Conservation (phyloP, 129 eudicot genomes). For the Pulicaria dysenterica region DNA sequence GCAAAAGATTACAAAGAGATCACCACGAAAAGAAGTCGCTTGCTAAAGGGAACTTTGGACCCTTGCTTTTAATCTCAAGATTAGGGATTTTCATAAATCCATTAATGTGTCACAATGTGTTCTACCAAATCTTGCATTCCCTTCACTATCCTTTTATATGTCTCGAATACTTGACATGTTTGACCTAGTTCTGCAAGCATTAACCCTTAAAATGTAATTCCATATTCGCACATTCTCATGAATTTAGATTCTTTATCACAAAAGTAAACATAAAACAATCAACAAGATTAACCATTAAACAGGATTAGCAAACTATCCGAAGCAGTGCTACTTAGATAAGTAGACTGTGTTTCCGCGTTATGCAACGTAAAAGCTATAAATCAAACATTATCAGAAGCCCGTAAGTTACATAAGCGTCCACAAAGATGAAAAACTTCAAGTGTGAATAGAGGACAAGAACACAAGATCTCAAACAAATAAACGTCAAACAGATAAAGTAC, state of each 20-base stretch:
- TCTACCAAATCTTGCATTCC: conserved; percentile 14
- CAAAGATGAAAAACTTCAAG: background rate
- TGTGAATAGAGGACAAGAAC: background rate
- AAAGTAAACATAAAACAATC: background rate
- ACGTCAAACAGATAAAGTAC: background rate
- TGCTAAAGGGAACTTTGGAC: too few species aligned
- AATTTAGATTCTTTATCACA: background rate
- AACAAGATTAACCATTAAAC: conserved; percentile 14
- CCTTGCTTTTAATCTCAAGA: background rate
- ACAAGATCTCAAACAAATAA: background rate
- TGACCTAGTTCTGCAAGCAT: conserved; percentile 15
- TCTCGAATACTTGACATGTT: background rate
- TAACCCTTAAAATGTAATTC: conserved; percentile 10
- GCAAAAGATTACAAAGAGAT: background rate
- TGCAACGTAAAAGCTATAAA: background rate
- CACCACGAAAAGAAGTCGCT: too few species aligned
- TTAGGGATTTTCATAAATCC: conserved; percentile 17
- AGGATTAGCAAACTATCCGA: background rate
- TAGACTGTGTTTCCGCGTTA: background rate
- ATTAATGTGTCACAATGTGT: conserved; percentile 7
- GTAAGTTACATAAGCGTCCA: too few species aligned
- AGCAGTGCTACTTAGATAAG: background rate
- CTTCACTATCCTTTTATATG: conserved; percentile 3
- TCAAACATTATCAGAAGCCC: background rate
- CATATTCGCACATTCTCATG: conserved; percentile 2